Percentiles rank a stretch among this genome's conserved stretches.
Conservation (phyloP, 176 grass and related monocot species). For the Oryza meridionalis region DNA sequence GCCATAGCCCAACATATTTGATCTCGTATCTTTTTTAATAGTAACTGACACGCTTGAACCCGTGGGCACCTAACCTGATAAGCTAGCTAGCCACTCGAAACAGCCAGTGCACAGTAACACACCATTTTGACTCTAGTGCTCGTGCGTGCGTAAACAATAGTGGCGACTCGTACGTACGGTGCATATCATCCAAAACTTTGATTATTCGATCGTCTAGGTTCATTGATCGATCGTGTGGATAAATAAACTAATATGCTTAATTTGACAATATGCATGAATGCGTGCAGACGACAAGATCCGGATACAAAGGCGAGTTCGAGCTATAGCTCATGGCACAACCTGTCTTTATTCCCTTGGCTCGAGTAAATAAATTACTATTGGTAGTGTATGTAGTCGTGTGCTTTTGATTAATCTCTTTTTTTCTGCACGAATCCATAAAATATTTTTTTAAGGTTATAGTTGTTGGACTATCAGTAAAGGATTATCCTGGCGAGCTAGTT, state of each 20-base stretch:
- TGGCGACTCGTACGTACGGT: neutral
- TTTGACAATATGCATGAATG: neutral
- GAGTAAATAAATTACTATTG: neutral
- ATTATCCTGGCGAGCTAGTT: neutral
- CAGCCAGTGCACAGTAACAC: neutral
- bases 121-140: neutral
- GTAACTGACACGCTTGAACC: neutral
- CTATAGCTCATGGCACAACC: slow-evolving; percentile 40
- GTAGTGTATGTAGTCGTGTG: neutral
- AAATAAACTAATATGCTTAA: neutral
- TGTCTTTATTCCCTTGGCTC: slow-evolving; percentile 37
- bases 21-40: neutral
- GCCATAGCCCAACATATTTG: no score
- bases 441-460: neutral
- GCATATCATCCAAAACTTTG: neutral
- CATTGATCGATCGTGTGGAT: slow-evolving; percentile 14
- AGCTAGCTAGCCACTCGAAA: neutral
- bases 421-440: neutral
- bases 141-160: slow-evolving; percentile 23
- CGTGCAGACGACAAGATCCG: slow-evolving; percentile 52
- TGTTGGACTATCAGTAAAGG: neutral
- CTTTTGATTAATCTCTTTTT: neutral
- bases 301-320: slow-evolving; percentile 18
- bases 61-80: neutral
- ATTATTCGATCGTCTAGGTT: neutral